A percentile compares a stretch with the other conserved stretches of the same genome.
Conservation (phyloP, 1,284 basidiomycete species). For the Stereum hirsutum region DNA sequence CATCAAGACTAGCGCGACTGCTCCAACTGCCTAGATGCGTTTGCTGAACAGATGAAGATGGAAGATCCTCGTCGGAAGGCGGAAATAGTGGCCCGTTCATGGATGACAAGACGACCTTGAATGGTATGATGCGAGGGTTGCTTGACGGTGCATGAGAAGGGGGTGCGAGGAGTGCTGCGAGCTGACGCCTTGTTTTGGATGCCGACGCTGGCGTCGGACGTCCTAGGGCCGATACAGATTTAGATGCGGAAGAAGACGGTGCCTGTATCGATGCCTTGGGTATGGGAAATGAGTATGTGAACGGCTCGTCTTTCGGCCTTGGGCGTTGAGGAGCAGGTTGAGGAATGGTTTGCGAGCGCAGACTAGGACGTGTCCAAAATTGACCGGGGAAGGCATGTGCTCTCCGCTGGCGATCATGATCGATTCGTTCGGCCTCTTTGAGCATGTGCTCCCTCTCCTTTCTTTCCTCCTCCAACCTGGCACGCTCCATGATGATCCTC, state of each 20-base stretch:
- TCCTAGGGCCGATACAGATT: no score
- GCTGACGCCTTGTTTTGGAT: slow-evolving; percentile 4
- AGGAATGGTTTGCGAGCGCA: no score
- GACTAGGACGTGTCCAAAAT: no score
- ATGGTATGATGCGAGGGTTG: slow-evolving; percentile 7
- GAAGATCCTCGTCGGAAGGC: not conserved
- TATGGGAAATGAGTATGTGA: slow-evolving; percentile 11
- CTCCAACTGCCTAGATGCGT: slow-evolving; percentile 1
- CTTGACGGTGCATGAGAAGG: not conserved
- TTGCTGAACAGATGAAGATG: not conserved
- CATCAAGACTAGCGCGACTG: not conserved
- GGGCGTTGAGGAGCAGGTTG: not conserved
- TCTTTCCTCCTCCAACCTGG: slow-evolving; percentile 7
- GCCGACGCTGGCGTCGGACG: no score
- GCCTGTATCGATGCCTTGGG: not conserved
- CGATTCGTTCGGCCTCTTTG: slow-evolving; percentile 6
- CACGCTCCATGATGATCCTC: no score
- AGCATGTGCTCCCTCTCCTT: slow-evolving; percentile 7
- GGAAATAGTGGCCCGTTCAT: slow-evolving; percentile 10
- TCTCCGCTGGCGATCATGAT: slow-evolving; percentile 1
- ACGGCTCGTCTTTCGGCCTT: slow-evolving; percentile 8
- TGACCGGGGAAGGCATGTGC: not conserved
- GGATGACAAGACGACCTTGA: slow-evolving; percentile 11
- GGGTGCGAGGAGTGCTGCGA: slow-evolving; percentile 3
- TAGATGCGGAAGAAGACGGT: not conserved